Base-by-base conservation (phyloP, 805 yeast genomes). In the Diddensiella caesifluorescens region DNA sequence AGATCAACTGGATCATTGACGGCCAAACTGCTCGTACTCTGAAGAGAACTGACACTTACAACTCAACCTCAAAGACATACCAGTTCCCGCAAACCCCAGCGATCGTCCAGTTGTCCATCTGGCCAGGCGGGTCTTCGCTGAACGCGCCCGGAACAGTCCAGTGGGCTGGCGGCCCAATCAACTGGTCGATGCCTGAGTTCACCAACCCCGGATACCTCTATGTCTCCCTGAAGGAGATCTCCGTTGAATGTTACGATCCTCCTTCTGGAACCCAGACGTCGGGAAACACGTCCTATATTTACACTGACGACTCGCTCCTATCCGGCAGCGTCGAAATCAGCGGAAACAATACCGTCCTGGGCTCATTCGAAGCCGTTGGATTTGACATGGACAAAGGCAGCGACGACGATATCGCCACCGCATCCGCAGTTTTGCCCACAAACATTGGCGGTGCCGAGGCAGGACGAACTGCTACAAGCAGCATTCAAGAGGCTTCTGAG, bases 41-140 rank as follows among this genome's bases (percentile, higher is more conserved):
- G 55, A 61, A 69, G 31, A 82, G 68, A 58, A 46, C 51, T 20
- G 70, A 64, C 32, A 84, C 96, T 6, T 50, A 72, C 22, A 69
- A 79, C 29, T 52, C 61, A 44, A 83, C 95, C 7, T 45, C 74
- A 5, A 65, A 75, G 5, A 55, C 59, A 9, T 89, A 77, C 55
- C 88, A 88, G 19, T 89, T 74, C 65, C 97, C 97, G 32, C 95
- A 89, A 67, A 70, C 89, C 15, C 97, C 97, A 35, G 80, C 85
- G 10, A 75, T 89, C 58, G 66, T 89, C 41, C 92, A 86, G 65
- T 64, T 71, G 43, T 75, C 77, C 13, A 46, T 70, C 36, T 73
- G 79, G 79, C 75, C 78, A 21, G 79, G 72, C 31, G 79, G 79
- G 20, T 69, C 67, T 47, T 53, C 70, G 19, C 38, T 50, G 28